Evolutionary conservation across 1,284 basidiomycete genomes (phyloP).

Genomic region (Fomitiporia mediterranea): DNA sequence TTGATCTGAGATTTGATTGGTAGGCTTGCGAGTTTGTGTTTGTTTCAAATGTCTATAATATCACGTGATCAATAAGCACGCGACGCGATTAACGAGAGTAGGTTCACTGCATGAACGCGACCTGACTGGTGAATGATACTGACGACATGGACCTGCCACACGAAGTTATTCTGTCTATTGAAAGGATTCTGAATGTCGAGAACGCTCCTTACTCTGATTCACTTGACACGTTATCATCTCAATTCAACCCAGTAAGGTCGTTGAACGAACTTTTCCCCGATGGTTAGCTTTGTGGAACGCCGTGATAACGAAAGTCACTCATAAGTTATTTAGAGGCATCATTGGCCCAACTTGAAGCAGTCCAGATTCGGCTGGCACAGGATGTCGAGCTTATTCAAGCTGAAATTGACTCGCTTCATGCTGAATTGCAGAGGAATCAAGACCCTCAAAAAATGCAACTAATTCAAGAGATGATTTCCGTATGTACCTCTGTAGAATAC

Average conservation of each 20-base stretch:
- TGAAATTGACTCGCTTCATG: slow-evolving; percentile 69
- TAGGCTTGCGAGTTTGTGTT: no score
- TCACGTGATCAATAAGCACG: no score
- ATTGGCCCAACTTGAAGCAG: slow-evolving; percentile 54
- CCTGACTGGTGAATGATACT: no score
- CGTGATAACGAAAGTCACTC: neutral
- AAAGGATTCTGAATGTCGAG: slow-evolving; percentile 57
- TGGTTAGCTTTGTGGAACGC: slow-evolving; percentile 41
- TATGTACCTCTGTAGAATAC: slow-evolving; percentile 33
- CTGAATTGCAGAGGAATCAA: slow-evolving; percentile 68
- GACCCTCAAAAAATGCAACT: slow-evolving; percentile 81
- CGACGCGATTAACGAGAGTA: no score
- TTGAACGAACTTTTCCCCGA: slow-evolving; percentile 74
- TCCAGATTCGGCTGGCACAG: slow-evolving; percentile 56
- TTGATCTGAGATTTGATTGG: no score
- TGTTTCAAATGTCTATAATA: no score
- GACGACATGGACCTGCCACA: slow-evolving; percentile 45
- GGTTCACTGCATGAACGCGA: no score
- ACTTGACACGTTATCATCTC: slow-evolving; percentile 51
- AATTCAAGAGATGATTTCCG: slow-evolving; percentile 92
- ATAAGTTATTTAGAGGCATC: slow-evolving; percentile 50
- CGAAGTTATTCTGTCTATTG: slow-evolving; percentile 63
- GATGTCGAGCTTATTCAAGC: slow-evolving; percentile 59
- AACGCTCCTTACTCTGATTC: slow-evolving; percentile 41
- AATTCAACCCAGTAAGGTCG: slow-evolving; percentile 54